Percentiles rank a stretch among this genome's conserved stretches.
These are phyloP conservation scores for Mycena vulgaris DNA, from an alignment of 768 basidiomycete species.

Conservation along the genomic window DNA sequence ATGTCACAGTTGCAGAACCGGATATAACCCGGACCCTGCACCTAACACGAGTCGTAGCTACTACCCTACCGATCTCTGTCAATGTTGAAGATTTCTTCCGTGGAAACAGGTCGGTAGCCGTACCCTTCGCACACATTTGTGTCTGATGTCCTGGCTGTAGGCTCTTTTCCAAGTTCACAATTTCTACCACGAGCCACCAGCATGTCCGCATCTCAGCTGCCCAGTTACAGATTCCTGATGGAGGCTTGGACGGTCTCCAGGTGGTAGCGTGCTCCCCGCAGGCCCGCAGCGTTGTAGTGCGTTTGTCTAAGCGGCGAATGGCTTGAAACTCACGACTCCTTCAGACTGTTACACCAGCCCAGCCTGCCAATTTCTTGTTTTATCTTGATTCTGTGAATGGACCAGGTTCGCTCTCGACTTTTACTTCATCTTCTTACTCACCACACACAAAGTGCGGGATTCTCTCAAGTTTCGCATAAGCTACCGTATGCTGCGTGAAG, in stretches of 20 bases:
- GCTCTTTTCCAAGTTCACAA: slow-evolving; percentile 91
- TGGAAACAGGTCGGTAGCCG: slow-evolving; percentile 73
- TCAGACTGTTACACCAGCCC: slow-evolving; percentile 83
- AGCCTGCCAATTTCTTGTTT: slow-evolving; percentile 87
- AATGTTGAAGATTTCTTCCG: slow-evolving; percentile 99
- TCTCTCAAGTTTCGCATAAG: slow-evolving; percentile 74
- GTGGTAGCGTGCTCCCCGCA: slow-evolving; percentile 65
- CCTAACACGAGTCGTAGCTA: slow-evolving; percentile 70
- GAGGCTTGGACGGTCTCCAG: slow-evolving; percentile 63
- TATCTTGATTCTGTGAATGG: slow-evolving; percentile 77
- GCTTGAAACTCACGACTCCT: slow-evolving; percentile 17
- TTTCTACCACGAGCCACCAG: slow-evolving; percentile 86
- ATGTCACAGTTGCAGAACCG: slow-evolving; percentile 71
- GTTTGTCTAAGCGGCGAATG: slow-evolving; percentile 39
- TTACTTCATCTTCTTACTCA: slow-evolving; percentile 18
- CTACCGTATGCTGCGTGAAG: slow-evolving; percentile 89
- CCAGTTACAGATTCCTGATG: slow-evolving; percentile 62
- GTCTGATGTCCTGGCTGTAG: slow-evolving; percentile 55
- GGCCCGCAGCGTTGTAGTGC: slow-evolving; percentile 65
- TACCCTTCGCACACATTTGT: slow-evolving; percentile 8
- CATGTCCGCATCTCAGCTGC: slow-evolving; percentile 83
- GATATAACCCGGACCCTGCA: slow-evolving; percentile 67
- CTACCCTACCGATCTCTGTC: slow-evolving; percentile 87
- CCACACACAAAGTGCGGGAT: slow-evolving; percentile 67
- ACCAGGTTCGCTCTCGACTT: slow-evolving; percentile 61